These are phyloP conservation scores for Linderina pennispora DNA, from an alignment of 192 early-diverging fungal genomes.

Conservation along the genomic window DNA sequence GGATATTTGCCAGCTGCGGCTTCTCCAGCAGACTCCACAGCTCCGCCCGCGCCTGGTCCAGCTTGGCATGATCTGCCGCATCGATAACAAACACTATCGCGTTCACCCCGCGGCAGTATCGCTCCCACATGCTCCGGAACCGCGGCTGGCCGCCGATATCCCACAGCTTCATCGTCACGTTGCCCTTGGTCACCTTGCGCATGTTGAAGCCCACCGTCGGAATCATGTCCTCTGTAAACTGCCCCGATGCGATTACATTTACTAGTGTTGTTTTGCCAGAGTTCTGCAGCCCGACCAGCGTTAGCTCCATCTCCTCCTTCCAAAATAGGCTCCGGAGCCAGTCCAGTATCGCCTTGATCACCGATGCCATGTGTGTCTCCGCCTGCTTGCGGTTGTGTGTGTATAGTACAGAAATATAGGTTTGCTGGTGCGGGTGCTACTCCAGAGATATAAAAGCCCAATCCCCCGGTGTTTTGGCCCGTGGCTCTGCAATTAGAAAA, in stretches of 20 bases:
- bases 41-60: constrained; percentile 89
- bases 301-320: constrained; percentile 88
- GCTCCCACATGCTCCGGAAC: constrained; percentile 96
- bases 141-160: constrained; percentile 98
- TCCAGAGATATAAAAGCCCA: no score
- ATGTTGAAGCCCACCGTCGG: constrained; percentile 99
- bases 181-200: constrained; percentile 89
- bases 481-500: no score
- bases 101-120: constrained; percentile 88
- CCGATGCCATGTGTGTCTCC: constrained; percentile 29
- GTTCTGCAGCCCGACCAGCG: constrained; percentile 80
- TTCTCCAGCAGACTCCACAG: constrained; percentile 89
- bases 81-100: constrained; percentile 99
- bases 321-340: constrained; percentile 80
- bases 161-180: constrained; percentile 98
- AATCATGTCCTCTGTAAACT: constrained; percentile 84
- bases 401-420: no score
- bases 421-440: no score
- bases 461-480: no score
- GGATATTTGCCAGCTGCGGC: constrained; percentile 87
- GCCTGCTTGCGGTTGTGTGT: no score
- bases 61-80: constrained; percentile 88
- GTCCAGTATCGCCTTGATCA: constrained; percentile 41
- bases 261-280: constrained; percentile 84
- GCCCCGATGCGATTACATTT: constrained; percentile 79